A percentile compares a stretch with the other conserved stretches of the same genome.
phyloP scores from a whole-genome alignment of 352 stramenopile species.

The Globisporangium parvum region DNA sequence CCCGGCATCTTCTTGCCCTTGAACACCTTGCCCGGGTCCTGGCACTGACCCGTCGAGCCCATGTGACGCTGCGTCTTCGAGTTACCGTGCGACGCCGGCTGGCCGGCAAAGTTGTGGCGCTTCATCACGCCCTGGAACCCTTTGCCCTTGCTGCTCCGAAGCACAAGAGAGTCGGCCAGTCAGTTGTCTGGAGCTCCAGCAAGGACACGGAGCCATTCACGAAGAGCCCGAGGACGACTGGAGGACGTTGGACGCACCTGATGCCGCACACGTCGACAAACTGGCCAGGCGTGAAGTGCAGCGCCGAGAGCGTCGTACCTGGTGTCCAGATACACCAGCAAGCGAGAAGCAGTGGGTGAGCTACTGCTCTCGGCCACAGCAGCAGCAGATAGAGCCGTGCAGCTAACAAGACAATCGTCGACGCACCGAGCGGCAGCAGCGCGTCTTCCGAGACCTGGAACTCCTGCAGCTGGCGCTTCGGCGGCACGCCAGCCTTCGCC shows the following conservation, averaged over 20 bases:
- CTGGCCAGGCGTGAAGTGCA: conserved; percentile 98
- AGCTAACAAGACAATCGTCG: not conserved
- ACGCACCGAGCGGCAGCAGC: conserved; percentile 72
- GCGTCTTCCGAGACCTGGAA: conserved; percentile 92
- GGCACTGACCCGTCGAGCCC: conserved; percentile 96
- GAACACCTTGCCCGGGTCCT: conserved; percentile 98
- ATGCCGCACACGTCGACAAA: conserved; percentile 96
- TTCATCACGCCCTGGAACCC: conserved; percentile 98
- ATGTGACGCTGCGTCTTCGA: conserved; percentile 95
- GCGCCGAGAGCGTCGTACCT: conserved; percentile 88
- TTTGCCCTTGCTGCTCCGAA: conserved; percentile 62
- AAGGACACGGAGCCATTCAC: not conserved
- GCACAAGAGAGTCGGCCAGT: too few relatives aligned
- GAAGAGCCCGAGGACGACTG: not conserved
- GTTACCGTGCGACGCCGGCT: conserved; percentile 97
- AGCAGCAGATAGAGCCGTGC: not conserved
- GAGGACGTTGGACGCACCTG: conserved; percentile 26
- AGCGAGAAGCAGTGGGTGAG: not conserved
- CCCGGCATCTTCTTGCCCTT: conserved; percentile 99
- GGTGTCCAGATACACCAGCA: not conserved
- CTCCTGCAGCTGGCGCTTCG: conserved; percentile 94
- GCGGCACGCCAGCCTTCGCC: conserved; percentile 85
- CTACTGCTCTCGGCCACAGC: too few relatives aligned
- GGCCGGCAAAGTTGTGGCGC: conserved; percentile 95
- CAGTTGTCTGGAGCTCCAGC: too few relatives aligned